Conservation (phyloP, 768 basidiomycete genomes). For the Mrakia hoshinonis region DNA sequence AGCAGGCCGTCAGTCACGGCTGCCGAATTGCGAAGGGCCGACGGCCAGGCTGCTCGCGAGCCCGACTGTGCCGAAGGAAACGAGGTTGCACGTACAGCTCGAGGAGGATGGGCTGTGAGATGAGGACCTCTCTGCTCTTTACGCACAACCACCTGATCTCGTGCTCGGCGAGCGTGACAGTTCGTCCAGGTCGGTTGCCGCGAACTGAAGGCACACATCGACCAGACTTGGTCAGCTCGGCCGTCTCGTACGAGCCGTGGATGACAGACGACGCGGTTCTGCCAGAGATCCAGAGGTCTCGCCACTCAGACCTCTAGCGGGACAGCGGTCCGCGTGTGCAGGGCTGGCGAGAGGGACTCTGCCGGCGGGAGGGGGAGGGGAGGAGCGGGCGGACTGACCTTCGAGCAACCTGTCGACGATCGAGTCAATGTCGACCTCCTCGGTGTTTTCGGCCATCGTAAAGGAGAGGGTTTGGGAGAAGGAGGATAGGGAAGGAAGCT, state of each 20-base stretch:
- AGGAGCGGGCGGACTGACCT: conserved; percentile 54
- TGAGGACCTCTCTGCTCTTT: conserved; percentile 68
- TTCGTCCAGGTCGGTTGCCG: conserved; percentile 96
- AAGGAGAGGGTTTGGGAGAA: not conserved
- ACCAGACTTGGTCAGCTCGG: not conserved
- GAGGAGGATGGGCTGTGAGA: conserved; percentile 16
- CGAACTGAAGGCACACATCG: conserved; percentile 54
- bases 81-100: conserved; percentile 4
- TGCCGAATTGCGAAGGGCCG: not conserved
- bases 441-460: conserved; percentile 13
- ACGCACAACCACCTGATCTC: conserved; percentile 99
- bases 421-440: conserved; percentile 79
- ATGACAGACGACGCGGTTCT: not conserved
- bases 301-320: not conserved
- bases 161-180: conserved; percentile 94
- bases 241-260: not conserved
- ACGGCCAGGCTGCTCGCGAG: not conserved
- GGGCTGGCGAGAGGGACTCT: too few species aligned
- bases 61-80: too few species aligned
- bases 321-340: too few species aligned
- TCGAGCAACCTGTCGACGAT: conserved; percentile 97
- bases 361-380: not conserved
- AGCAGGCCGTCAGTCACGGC: too few species aligned
- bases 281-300: not conserved
- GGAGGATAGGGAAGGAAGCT: not conserved